These are phyloP conservation scores for Panus rudis DNA, from an alignment of 768 basidiomycete species.

Conservation along the genomic window DNA sequence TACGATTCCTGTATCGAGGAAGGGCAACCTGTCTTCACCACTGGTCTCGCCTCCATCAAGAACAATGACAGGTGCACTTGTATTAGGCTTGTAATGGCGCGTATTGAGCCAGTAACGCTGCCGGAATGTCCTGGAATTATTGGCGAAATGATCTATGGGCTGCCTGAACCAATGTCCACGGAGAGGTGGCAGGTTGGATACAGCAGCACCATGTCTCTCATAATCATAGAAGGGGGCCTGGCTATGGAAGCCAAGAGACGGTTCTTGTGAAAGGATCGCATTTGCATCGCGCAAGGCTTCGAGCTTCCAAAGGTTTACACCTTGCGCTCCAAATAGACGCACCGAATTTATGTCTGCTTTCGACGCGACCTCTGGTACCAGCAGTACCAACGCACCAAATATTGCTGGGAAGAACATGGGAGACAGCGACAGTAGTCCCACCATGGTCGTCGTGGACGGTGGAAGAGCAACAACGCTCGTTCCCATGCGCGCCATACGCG, in stretches of 20 bases:
- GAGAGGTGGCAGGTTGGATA: conserved; percentile 36
- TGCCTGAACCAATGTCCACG: conserved; percentile 69
- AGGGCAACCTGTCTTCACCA: conserved; percentile 55
- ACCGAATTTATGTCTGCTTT: conserved; percentile 3
- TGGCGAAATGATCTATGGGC: conserved; percentile 75
- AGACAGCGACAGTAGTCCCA: too few relatives aligned
- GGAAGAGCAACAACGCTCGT: too few relatives aligned
- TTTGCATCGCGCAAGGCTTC: not conserved
- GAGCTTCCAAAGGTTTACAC: conserved; percentile 60
- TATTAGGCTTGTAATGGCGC: conserved; percentile 65
- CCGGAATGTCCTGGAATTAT: conserved; percentile 54
- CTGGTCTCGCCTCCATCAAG: conserved; percentile 92
- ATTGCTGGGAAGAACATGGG: too few relatives aligned
- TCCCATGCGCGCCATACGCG: too few relatives aligned
- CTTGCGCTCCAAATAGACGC: conserved; percentile 42
- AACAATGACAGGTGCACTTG: conserved; percentile 79
- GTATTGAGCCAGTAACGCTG: conserved; percentile 93
- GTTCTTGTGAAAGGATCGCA: not conserved
- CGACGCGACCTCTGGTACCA: too few relatives aligned
- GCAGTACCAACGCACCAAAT: too few relatives aligned
- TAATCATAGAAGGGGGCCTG: conserved; percentile 4
- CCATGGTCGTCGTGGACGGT: too few relatives aligned
- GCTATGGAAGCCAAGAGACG: conserved; percentile 20
- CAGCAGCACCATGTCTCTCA: too few relatives aligned
- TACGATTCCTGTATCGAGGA: conserved; percentile 55